phyloP scores from a whole-genome alignment of 106 monocot species.

The Allium sativum region DNA sequence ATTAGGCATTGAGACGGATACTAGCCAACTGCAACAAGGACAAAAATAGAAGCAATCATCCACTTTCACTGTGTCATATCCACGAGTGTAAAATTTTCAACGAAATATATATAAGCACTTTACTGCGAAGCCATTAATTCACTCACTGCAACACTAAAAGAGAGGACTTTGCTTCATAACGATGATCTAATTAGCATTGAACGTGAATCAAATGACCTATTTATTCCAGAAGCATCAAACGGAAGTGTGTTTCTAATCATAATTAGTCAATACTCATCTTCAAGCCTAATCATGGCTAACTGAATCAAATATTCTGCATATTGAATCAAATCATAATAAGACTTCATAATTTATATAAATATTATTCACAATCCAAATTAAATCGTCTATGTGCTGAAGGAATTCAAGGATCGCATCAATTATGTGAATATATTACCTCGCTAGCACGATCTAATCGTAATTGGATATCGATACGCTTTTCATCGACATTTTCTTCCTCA shows the following conservation, averaged over 20 bases:
- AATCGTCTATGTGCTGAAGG: slow-evolving; percentile 52
- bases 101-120: too few species aligned
- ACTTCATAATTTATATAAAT: not conserved
- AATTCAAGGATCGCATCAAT: slow-evolving; percentile 41
- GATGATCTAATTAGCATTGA: too few species aligned
- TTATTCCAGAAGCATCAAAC: slow-evolving; percentile 31
- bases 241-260: slow-evolving; percentile 44
- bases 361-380: slow-evolving; percentile 19
- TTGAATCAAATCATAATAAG: slow-evolving; percentile 3
- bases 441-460: slow-evolving; percentile 39
- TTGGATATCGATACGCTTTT: slow-evolving; percentile 10
- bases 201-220: slow-evolving; percentile 14
- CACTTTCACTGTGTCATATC: too few species aligned
- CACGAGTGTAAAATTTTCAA: too few species aligned
- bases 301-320: slow-evolving; percentile 58
- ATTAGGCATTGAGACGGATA: too few species aligned
- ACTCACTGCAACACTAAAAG: too few species aligned
- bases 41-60: too few species aligned
- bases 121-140: too few species aligned
- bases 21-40: too few species aligned
- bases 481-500: slow-evolving; percentile 19
- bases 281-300: slow-evolving; percentile 51
- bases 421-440: slow-evolving; percentile 36
- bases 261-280: slow-evolving; percentile 68
- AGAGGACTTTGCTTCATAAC: too few species aligned